Percentiles rank a stretch among this genome's conserved stretches.
phyloP scores from a whole-genome alignment of 768 basidiomycete species.

The Roridomyces roridus region DNA sequence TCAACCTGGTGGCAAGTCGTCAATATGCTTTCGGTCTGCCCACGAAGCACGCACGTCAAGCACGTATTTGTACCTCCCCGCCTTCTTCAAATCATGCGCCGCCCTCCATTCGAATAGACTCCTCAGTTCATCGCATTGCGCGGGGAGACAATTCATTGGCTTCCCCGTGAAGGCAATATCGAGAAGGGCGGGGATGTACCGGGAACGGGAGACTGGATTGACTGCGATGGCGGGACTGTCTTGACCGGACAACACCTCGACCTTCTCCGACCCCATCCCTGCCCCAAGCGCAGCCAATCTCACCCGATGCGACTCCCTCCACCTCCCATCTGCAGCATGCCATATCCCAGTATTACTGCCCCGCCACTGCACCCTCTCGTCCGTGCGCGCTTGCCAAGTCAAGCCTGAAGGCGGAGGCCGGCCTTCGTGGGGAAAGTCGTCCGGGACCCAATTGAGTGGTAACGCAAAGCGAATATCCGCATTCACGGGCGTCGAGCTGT shows the following conservation, averaged over 20 bases:
- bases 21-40: not conserved
- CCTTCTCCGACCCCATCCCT: conserved; percentile 30
- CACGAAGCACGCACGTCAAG: conserved; percentile 50
- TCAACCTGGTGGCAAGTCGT: conserved; percentile 48
- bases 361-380: conserved; percentile 70
- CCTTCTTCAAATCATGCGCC: conserved; percentile 43
- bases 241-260: conserved; percentile 39
- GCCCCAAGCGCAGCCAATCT: conserved; percentile 46
- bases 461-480: conserved; percentile 56
- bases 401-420: conserved; percentile 19
- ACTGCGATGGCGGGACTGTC: conserved; percentile 38
- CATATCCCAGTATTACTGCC: conserved; percentile 75
- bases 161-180: conserved; percentile 58
- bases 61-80: conserved; percentile 64
- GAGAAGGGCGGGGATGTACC: conserved; percentile 53
- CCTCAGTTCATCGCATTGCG: conserved; percentile 49
- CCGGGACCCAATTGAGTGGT: conserved; percentile 51
- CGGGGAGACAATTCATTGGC: conserved; percentile 47
- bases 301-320: conserved; percentile 53
- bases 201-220: conserved; percentile 32
- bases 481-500: conserved; percentile 53
- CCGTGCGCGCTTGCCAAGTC: conserved; percentile 66
- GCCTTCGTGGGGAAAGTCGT: conserved; percentile 30
- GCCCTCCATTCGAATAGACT: conserved; percentile 53
- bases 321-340: conserved; percentile 43